Evolutionary conservation across 768 basidiomycete species (phyloP).

Genomic region (Tulasnella sp.): DNA sequence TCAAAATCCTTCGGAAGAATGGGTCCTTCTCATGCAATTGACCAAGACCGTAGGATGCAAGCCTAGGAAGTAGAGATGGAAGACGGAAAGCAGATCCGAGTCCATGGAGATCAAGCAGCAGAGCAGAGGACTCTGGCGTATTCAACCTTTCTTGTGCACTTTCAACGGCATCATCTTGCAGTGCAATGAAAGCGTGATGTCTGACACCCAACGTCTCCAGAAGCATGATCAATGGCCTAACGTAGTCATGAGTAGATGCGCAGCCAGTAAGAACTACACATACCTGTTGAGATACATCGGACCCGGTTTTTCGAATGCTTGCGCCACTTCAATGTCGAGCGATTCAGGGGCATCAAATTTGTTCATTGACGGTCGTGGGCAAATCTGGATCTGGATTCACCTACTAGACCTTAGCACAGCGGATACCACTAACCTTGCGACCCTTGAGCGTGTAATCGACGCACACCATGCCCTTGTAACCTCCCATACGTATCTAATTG

Average conservation of each 20-base stretch:
- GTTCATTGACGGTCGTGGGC: slow-evolving; percentile 56
- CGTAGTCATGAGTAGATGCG: background rate
- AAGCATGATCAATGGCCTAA: slow-evolving; percentile 60
- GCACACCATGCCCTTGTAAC: slow-evolving; percentile 68
- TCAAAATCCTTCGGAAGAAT: slow-evolving; percentile 46
- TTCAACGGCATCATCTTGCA: slow-evolving; percentile 49
- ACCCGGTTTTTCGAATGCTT: slow-evolving; percentile 46
- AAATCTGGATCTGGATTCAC: slow-evolving; percentile 42
- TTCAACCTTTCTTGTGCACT: slow-evolving; percentile 48
- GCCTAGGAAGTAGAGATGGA: slow-evolving; percentile 36
- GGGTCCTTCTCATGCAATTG: slow-evolving; percentile 27
- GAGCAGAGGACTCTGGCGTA: slow-evolving; percentile 36
- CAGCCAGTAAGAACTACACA: slow-evolving; percentile 13
- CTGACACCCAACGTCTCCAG: slow-evolving; percentile 62
- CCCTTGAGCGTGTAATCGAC: slow-evolving; percentile 42
- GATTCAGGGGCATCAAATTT: slow-evolving; percentile 50
- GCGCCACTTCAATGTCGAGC: slow-evolving; percentile 53
- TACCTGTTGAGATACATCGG: slow-evolving; percentile 62
- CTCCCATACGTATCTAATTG: slow-evolving; percentile 56
- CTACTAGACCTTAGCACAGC: background rate
- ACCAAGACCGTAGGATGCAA: slow-evolving; percentile 36
- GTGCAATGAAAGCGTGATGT: slow-evolving; percentile 40
- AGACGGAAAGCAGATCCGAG: slow-evolving; percentile 39
- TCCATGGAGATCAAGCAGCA: slow-evolving; percentile 37
- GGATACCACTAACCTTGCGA: slow-evolving; percentile 30